Base-by-base conservation (phyloP, 2,329 filamentous ascomycete species). In the Phialophora chinensis region DNA sequence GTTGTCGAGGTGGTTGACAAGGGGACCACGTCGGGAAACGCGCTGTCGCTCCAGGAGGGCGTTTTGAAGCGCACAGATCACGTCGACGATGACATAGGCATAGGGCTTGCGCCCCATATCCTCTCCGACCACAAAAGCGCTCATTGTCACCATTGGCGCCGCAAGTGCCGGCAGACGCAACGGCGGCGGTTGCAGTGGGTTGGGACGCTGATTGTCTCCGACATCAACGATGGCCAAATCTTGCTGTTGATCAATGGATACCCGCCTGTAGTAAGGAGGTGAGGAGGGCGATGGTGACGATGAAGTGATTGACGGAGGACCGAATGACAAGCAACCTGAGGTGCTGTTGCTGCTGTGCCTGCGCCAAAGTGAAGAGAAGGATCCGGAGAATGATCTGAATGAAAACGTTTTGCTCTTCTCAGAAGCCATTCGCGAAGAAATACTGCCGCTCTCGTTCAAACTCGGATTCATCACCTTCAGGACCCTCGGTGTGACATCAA, bases 21-120 rank as follows among this genome's bases (percentile, higher is more conserved):
- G 50, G 20, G 54, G 58, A 1, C 33, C 33, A 17, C 53, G 62
- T 27, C 56, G 25, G 11, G 20, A 10, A 47, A 49, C 14, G n/a
- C 49, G 54, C 29, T 59, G 29, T 47, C 47, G 58, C 12, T 35
- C 38, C 27, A 55, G 38, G 29, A 62, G 38, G 33, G 65, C 38
- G 57, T 69, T 69, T 44, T 69, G 68, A 12, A 52, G 33, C 27
- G 14, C 38, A 14, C 56, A 38, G 17, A 60, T 64, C 27, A 70
- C 33, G 35, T 66, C 47, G 55, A 70, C 62, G 31, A 64, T 62
- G 33, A 63, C 68, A 50, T 70, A 64, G 35, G 68, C 66, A 11
- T 56, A 64, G 14, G 66, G 57, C 20, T 58, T 44, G 55, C 53
- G 67, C 25, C 63, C 60, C 10, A 65, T 27, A 50, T 49, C 42